Conservation (phyloP, 192 early-diverging fungal genomes). For the Geranomyces variabilis region DNA sequence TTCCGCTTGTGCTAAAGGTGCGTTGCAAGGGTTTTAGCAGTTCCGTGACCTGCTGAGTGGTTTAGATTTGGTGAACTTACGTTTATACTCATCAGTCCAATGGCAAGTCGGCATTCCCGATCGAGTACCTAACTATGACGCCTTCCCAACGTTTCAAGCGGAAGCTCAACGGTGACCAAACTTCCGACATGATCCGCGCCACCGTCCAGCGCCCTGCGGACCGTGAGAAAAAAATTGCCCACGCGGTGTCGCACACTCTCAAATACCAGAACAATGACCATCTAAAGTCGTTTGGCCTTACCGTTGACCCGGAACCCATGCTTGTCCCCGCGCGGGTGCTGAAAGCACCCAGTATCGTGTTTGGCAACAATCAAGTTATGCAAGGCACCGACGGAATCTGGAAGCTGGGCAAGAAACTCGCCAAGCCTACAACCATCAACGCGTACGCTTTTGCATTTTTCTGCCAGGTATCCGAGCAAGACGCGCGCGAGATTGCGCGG, state of each 20-base stretch:
- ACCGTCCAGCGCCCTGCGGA: slow-evolving; percentile 42
- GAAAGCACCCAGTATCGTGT: slow-evolving; percentile 68
- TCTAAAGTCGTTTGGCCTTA: slow-evolving; percentile 61
- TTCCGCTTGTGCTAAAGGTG: slow-evolving; percentile 70
- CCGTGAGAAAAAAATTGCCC: slow-evolving; percentile 60
- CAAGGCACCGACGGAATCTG: slow-evolving; percentile 24
- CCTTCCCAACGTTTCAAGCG: slow-evolving; percentile 43
- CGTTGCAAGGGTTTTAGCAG: not conserved
- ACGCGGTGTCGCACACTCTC: slow-evolving; percentile 53
- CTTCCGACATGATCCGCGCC: slow-evolving; percentile 47
- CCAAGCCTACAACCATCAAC: slow-evolving; percentile 17
- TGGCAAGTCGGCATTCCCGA: slow-evolving; percentile 44
- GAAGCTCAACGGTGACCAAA: slow-evolving; percentile 39
- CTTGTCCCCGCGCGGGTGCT: slow-evolving; percentile 62
- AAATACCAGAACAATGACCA: slow-evolving; percentile 66
- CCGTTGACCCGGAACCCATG: slow-evolving; percentile 33
- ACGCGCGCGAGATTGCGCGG: slow-evolving; percentile 27
- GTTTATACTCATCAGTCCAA: slow-evolving; percentile 23
- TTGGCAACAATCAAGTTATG: slow-evolving; percentile 13
- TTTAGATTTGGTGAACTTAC: too few relatives aligned
- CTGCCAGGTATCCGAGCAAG: slow-evolving; percentile 1
- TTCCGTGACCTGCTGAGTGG: not conserved
- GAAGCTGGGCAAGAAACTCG: slow-evolving; percentile 23
- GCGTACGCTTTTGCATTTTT: slow-evolving; percentile 39
- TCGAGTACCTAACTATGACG: slow-evolving; percentile 40